phyloP scores from a whole-genome alignment of 768 basidiomycete genomes.

The Cyathus striatus region DNA sequence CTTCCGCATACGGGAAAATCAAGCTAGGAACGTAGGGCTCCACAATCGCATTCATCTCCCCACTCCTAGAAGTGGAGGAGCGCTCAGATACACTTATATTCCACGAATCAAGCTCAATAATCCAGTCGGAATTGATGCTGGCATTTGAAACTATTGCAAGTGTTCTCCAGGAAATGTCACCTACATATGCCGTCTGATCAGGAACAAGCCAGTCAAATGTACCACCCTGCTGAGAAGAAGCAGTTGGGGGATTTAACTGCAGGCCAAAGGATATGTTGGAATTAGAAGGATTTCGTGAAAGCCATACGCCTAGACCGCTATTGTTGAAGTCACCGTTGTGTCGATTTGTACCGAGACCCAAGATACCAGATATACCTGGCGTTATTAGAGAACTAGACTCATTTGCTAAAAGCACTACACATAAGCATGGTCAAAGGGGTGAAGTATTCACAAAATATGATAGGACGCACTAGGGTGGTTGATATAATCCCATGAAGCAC shows the following conservation, averaged over 20 bases:
- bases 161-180: neutral
- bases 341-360: neutral
- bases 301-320: neutral
- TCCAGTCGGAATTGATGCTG: neutral
- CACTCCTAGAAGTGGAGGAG: neutral
- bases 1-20: neutral
- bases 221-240: neutral
- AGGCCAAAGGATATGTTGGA: neutral
- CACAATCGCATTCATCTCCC: neutral
- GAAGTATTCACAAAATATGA: neutral
- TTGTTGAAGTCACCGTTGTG: neutral
- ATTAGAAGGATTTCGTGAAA: neutral
- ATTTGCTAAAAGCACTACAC: neutral
- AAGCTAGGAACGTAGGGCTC: neutral
- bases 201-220: neutral
- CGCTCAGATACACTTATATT: neutral
- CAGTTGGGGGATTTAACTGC: neutral
- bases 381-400: neutral
- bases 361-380: neutral
- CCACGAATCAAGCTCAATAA: neutral
- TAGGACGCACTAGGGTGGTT: neutral
- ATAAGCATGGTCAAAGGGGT: neutral
- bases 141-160: neutral
- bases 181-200: neutral
- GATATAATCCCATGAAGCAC: neutral